Conservation (phyloP, 2,329 filamentous ascomycete genomes). For the Helminthosporium solani region DNA sequence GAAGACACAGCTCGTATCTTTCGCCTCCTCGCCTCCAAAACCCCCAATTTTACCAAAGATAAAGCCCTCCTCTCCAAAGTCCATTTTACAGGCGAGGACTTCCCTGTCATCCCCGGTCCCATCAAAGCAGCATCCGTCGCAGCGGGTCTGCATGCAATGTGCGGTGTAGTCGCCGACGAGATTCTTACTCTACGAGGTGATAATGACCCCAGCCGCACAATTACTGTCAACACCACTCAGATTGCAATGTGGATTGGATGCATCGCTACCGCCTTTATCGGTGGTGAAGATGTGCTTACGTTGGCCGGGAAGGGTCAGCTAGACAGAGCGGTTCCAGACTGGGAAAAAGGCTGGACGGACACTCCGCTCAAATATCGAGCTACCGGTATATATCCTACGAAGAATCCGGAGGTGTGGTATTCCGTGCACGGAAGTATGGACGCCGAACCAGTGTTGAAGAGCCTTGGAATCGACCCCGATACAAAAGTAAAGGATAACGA, state of each 20-base stretch:
- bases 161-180: conserved; percentile 46
- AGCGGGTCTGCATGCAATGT: conserved; percentile 49
- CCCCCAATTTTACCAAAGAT: conserved; percentile 46
- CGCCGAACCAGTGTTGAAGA: conserved; percentile 45
- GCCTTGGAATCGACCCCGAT: conserved; percentile 48
- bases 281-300: conserved; percentile 32
- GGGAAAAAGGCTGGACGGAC: conserved; percentile 43
- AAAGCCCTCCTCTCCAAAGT: conserved; percentile 35
- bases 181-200: conserved; percentile 34
- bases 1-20: conserved; percentile 44
- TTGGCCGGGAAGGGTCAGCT: conserved; percentile 30
- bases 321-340: conserved; percentile 37
- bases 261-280: conserved; percentile 42
- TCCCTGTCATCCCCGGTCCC: conserved; percentile 47
- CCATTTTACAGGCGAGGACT: conserved; percentile 42
- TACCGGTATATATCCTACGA: conserved; percentile 47
- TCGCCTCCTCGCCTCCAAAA: conserved; percentile 38
- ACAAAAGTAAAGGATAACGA: conserved; percentile 13
- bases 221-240: conserved; percentile 52
- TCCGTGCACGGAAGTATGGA: conserved; percentile 54
- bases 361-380: conserved; percentile 43
- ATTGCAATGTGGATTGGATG: conserved; percentile 49
- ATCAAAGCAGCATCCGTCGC: conserved; percentile 47
- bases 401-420: conserved; percentile 49
- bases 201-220: conserved; percentile 15